Percentiles rank a stretch among this genome's conserved stretches.
phyloP scores from a whole-genome alignment of 192 early-diverging fungal genomes.

The Backusella australiensis region DNA sequence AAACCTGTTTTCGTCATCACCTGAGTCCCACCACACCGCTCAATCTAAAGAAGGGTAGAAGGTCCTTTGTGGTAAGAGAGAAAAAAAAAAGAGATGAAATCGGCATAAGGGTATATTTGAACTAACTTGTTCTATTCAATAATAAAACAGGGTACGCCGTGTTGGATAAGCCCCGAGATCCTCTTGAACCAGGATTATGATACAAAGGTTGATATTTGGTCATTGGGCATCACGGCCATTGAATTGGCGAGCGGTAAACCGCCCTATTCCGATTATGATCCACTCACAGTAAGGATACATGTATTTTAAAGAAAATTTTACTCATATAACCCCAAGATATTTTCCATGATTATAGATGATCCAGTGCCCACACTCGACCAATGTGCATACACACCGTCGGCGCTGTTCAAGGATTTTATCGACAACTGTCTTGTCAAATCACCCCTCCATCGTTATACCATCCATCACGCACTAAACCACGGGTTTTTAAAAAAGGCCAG shows the following conservation, averaged over 20 bases:
- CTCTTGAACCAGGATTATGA: conserved; percentile 37
- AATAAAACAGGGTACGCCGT: conserved; percentile 47
- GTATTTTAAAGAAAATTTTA: background rate
- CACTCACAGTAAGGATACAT: conserved; percentile 21
- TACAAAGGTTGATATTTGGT: conserved; percentile 47
- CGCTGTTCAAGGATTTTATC: conserved; percentile 16
- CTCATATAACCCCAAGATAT: conserved; percentile 11
- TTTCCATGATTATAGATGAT: conserved; percentile 18
- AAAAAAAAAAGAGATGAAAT: no score
- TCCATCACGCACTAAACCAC: conserved; percentile 15
- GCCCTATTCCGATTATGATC: conserved; percentile 35
- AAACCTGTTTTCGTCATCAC: background rate
- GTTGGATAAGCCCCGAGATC: conserved; percentile 53
- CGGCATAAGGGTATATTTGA: no score
- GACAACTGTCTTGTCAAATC: conserved; percentile 18
- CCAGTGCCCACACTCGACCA: conserved; percentile 9
- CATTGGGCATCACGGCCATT: conserved; percentile 42
- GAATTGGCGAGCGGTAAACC: conserved; percentile 38
- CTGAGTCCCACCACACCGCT: background rate
- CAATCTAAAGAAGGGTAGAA: conserved; percentile 27
- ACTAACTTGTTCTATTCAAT: no score
- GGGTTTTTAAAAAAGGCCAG: conserved; percentile 18
- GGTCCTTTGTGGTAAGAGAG: conserved; percentile 50
- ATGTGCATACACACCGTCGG: background rate
- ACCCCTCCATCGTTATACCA: conserved; percentile 2